Evolutionary conservation across 2,329 filamentous ascomycete genomes (phyloP).

Genomic region (Graphium sp.): DNA sequence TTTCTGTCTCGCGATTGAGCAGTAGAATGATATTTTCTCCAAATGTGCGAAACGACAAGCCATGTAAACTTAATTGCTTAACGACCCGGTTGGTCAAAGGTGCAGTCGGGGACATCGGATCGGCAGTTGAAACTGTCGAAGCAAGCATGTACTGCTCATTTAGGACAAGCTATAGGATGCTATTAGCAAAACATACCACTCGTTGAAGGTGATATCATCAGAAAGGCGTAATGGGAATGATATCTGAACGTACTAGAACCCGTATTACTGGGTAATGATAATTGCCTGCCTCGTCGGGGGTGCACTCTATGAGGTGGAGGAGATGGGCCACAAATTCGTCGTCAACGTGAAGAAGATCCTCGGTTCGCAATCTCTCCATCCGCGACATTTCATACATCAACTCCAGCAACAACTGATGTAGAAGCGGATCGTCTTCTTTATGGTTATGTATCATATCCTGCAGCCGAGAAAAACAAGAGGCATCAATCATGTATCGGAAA

Average conservation of each 20-base stretch:
- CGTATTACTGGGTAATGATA: constrained; percentile 94
- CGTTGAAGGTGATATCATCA: neutral
- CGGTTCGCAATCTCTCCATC: constrained; percentile 61
- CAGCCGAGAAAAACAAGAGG: constrained; percentile 69
- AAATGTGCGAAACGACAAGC: constrained; percentile 76
- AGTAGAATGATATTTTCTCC: constrained; percentile 94
- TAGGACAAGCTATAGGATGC: constrained; percentile 54
- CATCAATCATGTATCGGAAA: constrained; percentile 75
- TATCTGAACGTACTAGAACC: constrained; percentile 51
- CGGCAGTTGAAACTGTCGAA: constrained; percentile 30
- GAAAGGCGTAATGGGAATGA: neutral
- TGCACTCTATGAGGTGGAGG: constrained; percentile 72
- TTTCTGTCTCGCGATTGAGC: constrained; percentile 87
- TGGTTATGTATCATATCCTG: constrained; percentile 62
- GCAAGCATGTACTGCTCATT: constrained; percentile 97
- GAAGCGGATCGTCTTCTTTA: constrained; percentile 45
- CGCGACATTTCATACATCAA: constrained; percentile 93
- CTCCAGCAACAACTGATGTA: constrained; percentile 73
- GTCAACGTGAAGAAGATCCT: constrained; percentile 61
- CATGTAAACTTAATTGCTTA: constrained; percentile 72
- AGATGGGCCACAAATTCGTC: constrained; percentile 75
- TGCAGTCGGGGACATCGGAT: constrained; percentile 19
- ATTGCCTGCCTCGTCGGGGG: constrained; percentile 75
- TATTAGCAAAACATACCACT: constrained; percentile 5
- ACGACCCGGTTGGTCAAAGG: constrained; percentile 82